phyloP scores from a whole-genome alignment of 1,284 basidiomycete genomes.

The Apiotrichum domesticum region DNA sequence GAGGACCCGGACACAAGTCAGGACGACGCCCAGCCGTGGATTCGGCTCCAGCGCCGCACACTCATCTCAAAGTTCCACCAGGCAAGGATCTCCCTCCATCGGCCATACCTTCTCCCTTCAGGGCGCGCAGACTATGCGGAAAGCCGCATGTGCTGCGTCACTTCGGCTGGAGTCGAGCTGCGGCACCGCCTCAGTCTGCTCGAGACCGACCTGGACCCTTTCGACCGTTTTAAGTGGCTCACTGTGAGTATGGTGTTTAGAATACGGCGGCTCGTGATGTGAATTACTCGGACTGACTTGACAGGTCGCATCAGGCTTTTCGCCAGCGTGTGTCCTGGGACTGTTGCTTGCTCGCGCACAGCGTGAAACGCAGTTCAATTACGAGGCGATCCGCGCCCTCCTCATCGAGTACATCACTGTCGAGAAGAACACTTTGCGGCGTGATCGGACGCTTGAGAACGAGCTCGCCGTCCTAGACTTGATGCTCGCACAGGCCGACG shows the following conservation, averaged over 20 bases:
- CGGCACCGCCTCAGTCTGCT: slow-evolving; percentile 20
- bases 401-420: slow-evolving; percentile 10
- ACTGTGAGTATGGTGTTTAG: slow-evolving; percentile 15
- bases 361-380: slow-evolving; percentile 14
- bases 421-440: slow-evolving; percentile 10
- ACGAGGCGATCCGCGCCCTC: slow-evolving; percentile 12
- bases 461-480: slow-evolving; percentile 20
- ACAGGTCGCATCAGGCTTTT: slow-evolving; percentile 30
- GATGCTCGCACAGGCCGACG: slow-evolving; percentile 16
- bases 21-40: slow-evolving; percentile 22
- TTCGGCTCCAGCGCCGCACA: slow-evolving; percentile 26
- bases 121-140: slow-evolving; percentile 11
- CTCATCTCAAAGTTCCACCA: slow-evolving; percentile 30
- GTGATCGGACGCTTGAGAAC: slow-evolving; percentile 6
- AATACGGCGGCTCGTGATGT: not conserved
- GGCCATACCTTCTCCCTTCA: slow-evolving; percentile 26
- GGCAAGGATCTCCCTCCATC: slow-evolving; percentile 29
- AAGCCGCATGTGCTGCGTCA: slow-evolving; percentile 21
- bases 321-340: slow-evolving; percentile 27
- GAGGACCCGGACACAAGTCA: slow-evolving; percentile 19
- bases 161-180: slow-evolving; percentile 23
- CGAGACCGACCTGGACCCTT: slow-evolving; percentile 18
- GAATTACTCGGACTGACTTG: not conserved
- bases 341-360: slow-evolving; percentile 19
- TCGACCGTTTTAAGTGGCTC: slow-evolving; percentile 37